A percentile compares a stretch with the other conserved stretches of the same genome.
Conservation (phyloP, 352 stramenopile species). For the Pythium pyrilobum region DNA sequence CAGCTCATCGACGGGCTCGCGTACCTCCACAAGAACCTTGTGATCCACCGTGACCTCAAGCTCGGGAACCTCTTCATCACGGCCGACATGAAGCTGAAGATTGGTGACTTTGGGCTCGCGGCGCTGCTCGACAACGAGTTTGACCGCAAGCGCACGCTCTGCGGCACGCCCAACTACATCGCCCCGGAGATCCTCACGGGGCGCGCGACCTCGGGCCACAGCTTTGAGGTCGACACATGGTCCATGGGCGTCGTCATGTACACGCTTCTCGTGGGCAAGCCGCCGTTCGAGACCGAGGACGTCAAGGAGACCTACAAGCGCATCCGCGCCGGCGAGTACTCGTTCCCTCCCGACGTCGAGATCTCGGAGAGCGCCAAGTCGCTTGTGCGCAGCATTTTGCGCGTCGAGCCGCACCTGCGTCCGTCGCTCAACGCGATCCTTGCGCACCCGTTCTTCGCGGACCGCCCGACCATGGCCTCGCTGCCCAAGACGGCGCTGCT, state of each 20-base stretch:
- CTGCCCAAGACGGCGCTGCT: slow-evolving; percentile 62
- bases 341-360: slow-evolving; percentile 87
- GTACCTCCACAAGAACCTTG: slow-evolving; percentile 93
- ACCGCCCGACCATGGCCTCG: slow-evolving; percentile 46
- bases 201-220: slow-evolving; percentile 89
- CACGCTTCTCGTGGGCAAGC: slow-evolving; percentile 95
- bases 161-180: slow-evolving; percentile 93
- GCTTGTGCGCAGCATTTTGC: slow-evolving; percentile 70
- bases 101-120: slow-evolving; percentile 96
- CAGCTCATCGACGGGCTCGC: slow-evolving; percentile 90
- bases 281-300: slow-evolving; percentile 96
- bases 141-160: slow-evolving; percentile 96
- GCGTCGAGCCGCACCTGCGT: slow-evolving; percentile 57
- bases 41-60: slow-evolving; percentile 98
- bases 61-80: slow-evolving; percentile 97
- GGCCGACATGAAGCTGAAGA: slow-evolving; percentile 93
- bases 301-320: slow-evolving; percentile 98
- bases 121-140: slow-evolving; percentile 70
- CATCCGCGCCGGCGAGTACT: slow-evolving; percentile 96
- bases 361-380: slow-evolving; percentile 80
- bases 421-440: slow-evolving; percentile 77
- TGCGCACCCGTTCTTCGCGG: slow-evolving; percentile 67
- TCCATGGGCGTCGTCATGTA: slow-evolving; percentile 97
- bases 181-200: slow-evolving; percentile 91
- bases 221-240: slow-evolving; percentile 98